Evolutionary conservation across 371 early-diverging fungal genomes (phyloP), one percentile per base, ranked within the genome.

Genomic region (Polyrhizophydium stewartii): DNA sequence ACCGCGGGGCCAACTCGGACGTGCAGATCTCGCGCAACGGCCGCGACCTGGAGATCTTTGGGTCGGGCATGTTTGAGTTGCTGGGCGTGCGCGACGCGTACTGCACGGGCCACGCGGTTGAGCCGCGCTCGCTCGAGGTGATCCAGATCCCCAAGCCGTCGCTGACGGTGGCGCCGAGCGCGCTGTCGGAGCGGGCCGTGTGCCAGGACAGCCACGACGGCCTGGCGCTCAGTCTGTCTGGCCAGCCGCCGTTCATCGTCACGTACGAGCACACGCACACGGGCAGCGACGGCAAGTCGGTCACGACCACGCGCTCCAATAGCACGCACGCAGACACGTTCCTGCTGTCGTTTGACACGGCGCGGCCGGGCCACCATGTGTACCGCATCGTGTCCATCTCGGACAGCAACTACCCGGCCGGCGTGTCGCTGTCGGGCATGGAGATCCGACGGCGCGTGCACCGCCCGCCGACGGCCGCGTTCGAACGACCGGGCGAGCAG

Each of bases 371-470:
- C 28, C 43, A 35, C n/a, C 71, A 73, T 55, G 55, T 37, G 3
- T 78, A 74, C 64, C 47, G 43, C 6, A 65, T 78, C 61, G 43
- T 16, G 24, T 33, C 66, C 1, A 32, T 78, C 27, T n/a, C 66
- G n/a, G 78, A 78, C 56, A 69, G 58, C 56, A 73, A 78, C 55
- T 78, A 78, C 70, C 67, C 63, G 35, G 30, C 63, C 24, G 7
- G 0, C 12, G 22, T 2, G 21, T 7, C 19, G n/a, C 33, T 24
- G 28, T 0, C 58, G 38, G 19, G 22, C 21, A 28, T 10, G 30
- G 22, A 28, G 17, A 41, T 31, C 25, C 30, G 5, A 32, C 77
- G 73, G 56, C 40, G 43, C 7, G 70, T 77, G 19, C 13, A 68
- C 38, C 37, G 46, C 1, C 55, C 55, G 32, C 78, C 78, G 9